Percentiles rank a stretch among this genome's conserved stretches.
Evolutionary conservation across 1,284 basidiomycete genomes (phyloP).

Genomic region (Amylostereum chailletii): DNA sequence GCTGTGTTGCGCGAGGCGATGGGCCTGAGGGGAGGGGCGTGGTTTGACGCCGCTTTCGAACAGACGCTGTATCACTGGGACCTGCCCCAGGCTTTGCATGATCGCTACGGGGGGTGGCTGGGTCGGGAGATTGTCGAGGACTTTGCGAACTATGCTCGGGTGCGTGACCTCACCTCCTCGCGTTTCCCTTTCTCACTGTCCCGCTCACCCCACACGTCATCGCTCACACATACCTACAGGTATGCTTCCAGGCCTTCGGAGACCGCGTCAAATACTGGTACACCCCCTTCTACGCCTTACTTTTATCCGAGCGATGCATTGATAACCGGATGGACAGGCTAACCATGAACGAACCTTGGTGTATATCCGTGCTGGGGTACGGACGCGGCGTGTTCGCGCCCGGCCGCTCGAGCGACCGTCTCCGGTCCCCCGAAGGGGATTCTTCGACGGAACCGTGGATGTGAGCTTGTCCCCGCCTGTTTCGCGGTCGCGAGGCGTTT

Average conservation of each 20-base stretch:
- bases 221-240: conserved; percentile 19
- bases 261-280: conserved; percentile 72
- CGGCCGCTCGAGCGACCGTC: conserved; percentile 56
- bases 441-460: conserved; percentile 68
- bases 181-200: background rate
- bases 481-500: background rate
- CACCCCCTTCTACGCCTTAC: conserved; percentile 9
- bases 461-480: conserved; percentile 26
- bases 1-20: conserved; percentile 2
- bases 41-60: conserved; percentile 5
- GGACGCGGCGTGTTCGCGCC: conserved; percentile 59
- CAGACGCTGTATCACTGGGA: conserved; percentile 79
- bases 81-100: conserved; percentile 59
- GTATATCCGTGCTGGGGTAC: conserved; percentile 61
- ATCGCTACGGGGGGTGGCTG: conserved; percentile 69
- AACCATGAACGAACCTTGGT: conserved; percentile 72
- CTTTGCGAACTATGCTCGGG: conserved; percentile 55
- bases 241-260: conserved; percentile 67
- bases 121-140: conserved; percentile 58
- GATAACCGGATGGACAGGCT: conserved; percentile 29
- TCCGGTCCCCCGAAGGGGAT: conserved; percentile 45
- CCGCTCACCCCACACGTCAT: background rate
- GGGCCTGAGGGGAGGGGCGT: background rate
- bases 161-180: conserved; percentile 16
- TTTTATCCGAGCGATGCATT: background rate